A percentile compares a stretch with the other conserved stretches of the same genome.
Evolutionary conservation across 2,329 filamentous ascomycete genomes (phyloP).

Genomic region (Fusarium sp.): DNA sequence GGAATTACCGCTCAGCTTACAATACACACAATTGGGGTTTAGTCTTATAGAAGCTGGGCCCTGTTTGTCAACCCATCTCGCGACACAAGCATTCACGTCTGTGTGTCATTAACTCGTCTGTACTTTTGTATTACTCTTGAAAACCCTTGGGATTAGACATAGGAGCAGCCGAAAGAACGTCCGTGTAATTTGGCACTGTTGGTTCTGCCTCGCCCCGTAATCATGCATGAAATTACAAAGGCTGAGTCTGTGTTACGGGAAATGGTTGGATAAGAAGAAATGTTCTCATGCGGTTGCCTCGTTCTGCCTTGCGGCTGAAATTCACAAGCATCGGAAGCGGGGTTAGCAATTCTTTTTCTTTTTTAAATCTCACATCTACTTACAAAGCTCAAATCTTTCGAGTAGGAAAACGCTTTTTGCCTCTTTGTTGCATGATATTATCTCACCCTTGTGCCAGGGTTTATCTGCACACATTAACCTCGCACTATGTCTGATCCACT

Average conservation of each 20-base stretch:
- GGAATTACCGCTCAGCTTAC: accelerated
- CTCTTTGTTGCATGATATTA: too few species aligned
- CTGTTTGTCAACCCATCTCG: accelerated
- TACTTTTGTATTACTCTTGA: accelerated
- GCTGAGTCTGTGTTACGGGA: background rate
- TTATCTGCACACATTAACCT: accelerated
- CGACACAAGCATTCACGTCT: accelerated
- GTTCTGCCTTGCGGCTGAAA: accelerated
- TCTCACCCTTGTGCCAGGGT: too few species aligned
- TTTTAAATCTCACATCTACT: background rate
- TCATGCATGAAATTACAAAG: background rate
- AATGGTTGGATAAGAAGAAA: background rate
- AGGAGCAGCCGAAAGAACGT: background rate
- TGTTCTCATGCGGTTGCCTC: background rate
- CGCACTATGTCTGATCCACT: background rate
- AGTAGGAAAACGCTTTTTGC: too few species aligned
- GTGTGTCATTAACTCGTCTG: background rate
- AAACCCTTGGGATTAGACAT: too few species aligned
- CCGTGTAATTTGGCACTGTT: accelerated
- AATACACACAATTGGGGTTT: accelerated
- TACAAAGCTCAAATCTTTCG: too few species aligned
- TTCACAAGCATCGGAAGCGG: background rate
- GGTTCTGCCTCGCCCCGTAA: background rate
- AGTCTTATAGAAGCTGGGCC: accelerated
- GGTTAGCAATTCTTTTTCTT: background rate